These are phyloP conservation scores for Parietaria judaica DNA, from an alignment of 306 rosid genomes.

Conservation along the genomic window DNA sequence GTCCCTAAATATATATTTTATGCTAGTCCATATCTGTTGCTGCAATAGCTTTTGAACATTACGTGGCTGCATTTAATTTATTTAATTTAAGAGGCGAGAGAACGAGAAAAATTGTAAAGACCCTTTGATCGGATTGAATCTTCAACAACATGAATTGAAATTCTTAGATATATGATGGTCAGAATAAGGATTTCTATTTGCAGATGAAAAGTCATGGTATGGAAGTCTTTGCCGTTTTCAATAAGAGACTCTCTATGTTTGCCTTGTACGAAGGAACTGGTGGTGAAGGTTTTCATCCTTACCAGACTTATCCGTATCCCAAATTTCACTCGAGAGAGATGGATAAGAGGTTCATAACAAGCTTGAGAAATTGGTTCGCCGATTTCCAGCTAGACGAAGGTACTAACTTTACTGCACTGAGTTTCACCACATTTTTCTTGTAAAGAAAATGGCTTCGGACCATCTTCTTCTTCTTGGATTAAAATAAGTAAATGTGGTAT, in stretches of 20 bases:
- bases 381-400: slow-evolving; percentile 45
- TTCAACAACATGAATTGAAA: neutral
- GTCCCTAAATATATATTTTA: no score
- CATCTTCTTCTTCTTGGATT: no score
- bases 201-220: slow-evolving; percentile 31
- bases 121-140: no score
- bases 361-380: slow-evolving; percentile 54
- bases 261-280: slow-evolving; percentile 50
- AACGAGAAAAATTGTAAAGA: no score
- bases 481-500: no score
- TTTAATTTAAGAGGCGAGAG: no score
- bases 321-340: slow-evolving; percentile 25
- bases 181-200: slow-evolving; percentile 9
- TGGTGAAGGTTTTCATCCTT: slow-evolving; percentile 32
- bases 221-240: slow-evolving; percentile 42
- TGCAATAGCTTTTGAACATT: no score
- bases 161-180: neutral
- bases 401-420: slow-evolving; percentile 11
- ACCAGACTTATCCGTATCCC: slow-evolving; percentile 37
- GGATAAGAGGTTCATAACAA: slow-evolving; percentile 23
- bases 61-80: no score
- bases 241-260: slow-evolving; percentile 45
- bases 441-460: no score
- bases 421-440: neutral
- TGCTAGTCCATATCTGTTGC: no score